Evolutionary conservation across 805 yeast species (phyloP), one percentile per base, ranked within the genome.

Genomic region (Scheffersomyces amazonensis): DNA sequence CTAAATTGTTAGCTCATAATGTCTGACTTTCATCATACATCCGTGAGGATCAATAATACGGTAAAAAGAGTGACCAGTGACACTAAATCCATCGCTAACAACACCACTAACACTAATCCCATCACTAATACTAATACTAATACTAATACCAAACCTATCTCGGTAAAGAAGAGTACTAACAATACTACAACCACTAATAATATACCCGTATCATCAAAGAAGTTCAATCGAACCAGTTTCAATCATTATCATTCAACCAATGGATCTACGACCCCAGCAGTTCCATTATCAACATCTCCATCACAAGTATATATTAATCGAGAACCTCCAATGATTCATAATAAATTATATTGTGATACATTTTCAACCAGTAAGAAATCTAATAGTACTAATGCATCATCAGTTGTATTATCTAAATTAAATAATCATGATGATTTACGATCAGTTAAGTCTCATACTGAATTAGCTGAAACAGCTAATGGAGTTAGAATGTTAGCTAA

Each of bases 401-500:
- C 53, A 24, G 54, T 57, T 5, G 61, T 58, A 9, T 41, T 64
- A 40, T 48, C 43, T 39, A 58, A 62, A 39, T 47, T 66, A 33
- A 52, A 54, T 36, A 44, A 46, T 17, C 30, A 27, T 27, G 75
- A 66, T 27, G 77, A 75, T 32, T 57, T 81, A 35, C 69, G 73
- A 40, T 66, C 75, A 2, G 85, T 80, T 24, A 73, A 73, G 39
- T 78, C 87, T 1, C 93, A 86, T 59, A 81, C 86, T 7, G 84
- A 83, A 51, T 64, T 84, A 48, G 87, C 89, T 2, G 83, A 85
- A 44, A 83, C 91, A 7, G 93, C 89, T 3, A 83, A 84, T 54
- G 89, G 88, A 2, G 90, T 86, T 5, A 70, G 93, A 32, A 72
- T 81, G 66, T 66, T 86, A 42, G 83, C 87, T n/a, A 81, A 80